phyloP scores from a whole-genome alignment of 768 basidiomycete species.

The Mycena capillaripes region DNA sequence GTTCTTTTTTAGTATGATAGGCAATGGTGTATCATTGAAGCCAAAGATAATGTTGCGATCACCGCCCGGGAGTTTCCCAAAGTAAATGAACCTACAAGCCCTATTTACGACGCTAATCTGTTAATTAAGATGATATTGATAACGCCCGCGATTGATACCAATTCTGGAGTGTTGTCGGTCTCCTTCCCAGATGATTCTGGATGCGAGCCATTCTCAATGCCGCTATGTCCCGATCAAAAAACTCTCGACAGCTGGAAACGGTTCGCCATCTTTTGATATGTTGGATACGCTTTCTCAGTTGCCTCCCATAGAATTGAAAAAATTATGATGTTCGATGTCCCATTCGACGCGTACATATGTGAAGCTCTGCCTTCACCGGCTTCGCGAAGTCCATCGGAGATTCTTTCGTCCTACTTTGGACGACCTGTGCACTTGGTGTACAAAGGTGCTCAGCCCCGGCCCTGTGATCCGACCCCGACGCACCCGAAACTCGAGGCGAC shows the following conservation, averaged over 20 bases:
- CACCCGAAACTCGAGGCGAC: slow-evolving; percentile 73
- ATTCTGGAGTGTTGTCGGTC: slow-evolving; percentile 66
- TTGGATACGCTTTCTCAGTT: background rate
- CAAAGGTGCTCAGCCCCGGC: slow-evolving; percentile 73
- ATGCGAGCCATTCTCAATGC: slow-evolving; percentile 70
- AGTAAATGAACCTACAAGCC: slow-evolving; percentile 49
- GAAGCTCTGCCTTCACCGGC: slow-evolving; percentile 51
- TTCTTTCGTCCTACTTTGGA: slow-evolving; percentile 74
- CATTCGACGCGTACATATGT: slow-evolving; percentile 79
- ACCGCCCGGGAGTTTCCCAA: slow-evolving; percentile 78
- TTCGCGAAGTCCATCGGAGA: slow-evolving; percentile 62
- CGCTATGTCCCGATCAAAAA: slow-evolving; percentile 67
- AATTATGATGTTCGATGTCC: slow-evolving; percentile 62
- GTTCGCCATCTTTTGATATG: slow-evolving; percentile 53
- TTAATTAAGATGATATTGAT: slow-evolving; percentile 74
- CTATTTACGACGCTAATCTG: background rate
- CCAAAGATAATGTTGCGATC: slow-evolving; percentile 63
- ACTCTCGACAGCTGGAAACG: slow-evolving; percentile 66
- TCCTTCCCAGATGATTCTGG: slow-evolving; percentile 72
- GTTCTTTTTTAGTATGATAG: slow-evolving; percentile 71
- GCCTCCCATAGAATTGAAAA: slow-evolving; percentile 61
- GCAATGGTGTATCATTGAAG: slow-evolving; percentile 78
- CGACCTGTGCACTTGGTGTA: slow-evolving; percentile 72
- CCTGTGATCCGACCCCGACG: slow-evolving; percentile 61
- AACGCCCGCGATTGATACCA: slow-evolving; percentile 65